Evolutionary conservation across 495 filamentous ascomycete genomes (phyloP), one percentile per base, ranked within the genome.

Genomic region (Niebla homalea): DNA sequence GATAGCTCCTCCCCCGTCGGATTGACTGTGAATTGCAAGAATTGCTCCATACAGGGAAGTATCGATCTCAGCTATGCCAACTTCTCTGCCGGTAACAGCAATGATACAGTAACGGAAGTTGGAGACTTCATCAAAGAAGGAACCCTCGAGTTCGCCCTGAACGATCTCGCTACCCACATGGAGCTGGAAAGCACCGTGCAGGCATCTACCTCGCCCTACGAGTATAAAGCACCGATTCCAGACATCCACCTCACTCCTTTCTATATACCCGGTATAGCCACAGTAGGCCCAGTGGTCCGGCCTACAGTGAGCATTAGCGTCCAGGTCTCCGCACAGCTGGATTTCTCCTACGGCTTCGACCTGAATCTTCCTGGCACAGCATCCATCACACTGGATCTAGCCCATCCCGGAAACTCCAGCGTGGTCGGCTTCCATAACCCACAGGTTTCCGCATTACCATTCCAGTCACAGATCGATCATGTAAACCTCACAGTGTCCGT

Each of bases 281-380:
- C 54, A 6, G 60, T 66, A 14, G 63, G 62, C 22, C 60, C 61
- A 10, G 22, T 55, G 10, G 55, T 64, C 39, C 46, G 49, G 12
- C 63, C 62, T 0, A 18, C 41, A 11, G 35, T 66, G 14, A 47
- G 36, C 10, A 21, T 61, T 1, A 52, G 55, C 0, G 44, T 59
- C 3, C 36, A 55, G 16, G 22, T 63, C 10, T 45, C 42, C 21
- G 51, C 55, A 14, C 36, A 54, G 0, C 43, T 64, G 5, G 52
- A 60, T 2, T 66, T 66, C 37, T 58, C 51, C 32, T 64, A 61
- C 40, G 63, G 63, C 29, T 64, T 66, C 23, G 60, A 66, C 37
- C 35, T 63, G 3, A 47, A 48, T 12, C 55, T 63, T 3, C 62
- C 63, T 2, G 45, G 62, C 41, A 51, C 63, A 22, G 63, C 62